phyloP scores from a whole-genome alignment of 768 basidiomycete species.

The Kwoniella sp. region DNA sequence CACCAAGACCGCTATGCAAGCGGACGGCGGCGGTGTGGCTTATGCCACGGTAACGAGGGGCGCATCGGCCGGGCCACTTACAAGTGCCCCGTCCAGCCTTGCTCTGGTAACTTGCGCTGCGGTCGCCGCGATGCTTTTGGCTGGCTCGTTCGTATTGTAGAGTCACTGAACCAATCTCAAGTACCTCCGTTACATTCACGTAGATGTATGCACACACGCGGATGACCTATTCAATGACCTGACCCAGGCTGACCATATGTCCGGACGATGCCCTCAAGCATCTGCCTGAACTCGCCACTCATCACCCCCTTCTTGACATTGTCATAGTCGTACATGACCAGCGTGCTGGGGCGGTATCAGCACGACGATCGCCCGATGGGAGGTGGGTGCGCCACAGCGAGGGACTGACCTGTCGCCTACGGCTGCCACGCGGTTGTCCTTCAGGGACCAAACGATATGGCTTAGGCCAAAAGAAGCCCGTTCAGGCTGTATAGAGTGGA shows the following conservation, averaged over 20 bases:
- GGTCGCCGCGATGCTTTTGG: no score
- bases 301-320: slow-evolving; percentile 23
- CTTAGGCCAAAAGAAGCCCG: slow-evolving; percentile 25
- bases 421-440: slow-evolving; percentile 28
- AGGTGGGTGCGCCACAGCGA: not conserved
- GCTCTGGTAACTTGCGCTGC: no score
- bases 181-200: no score
- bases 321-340: slow-evolving; percentile 45
- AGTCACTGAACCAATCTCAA: no score
- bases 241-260: slow-evolving; percentile 9
- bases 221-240: no score
- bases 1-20: no score
- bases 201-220: no score
- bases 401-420: slow-evolving; percentile 33
- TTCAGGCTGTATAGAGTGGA: slow-evolving; percentile 26
- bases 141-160: no score
- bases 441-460: slow-evolving; percentile 30
- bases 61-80: no score
- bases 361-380: not conserved
- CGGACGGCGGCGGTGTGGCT: no score
- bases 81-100: no score
- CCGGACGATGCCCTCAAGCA: slow-evolving; percentile 11
- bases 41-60: no score
- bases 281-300: slow-evolving; percentile 22
- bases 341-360: slow-evolving; percentile 14